These are phyloP conservation scores for Cladobotryum protrusum DNA, from an alignment of 2,329 filamentous ascomycete species.

Conservation along the genomic window DNA sequence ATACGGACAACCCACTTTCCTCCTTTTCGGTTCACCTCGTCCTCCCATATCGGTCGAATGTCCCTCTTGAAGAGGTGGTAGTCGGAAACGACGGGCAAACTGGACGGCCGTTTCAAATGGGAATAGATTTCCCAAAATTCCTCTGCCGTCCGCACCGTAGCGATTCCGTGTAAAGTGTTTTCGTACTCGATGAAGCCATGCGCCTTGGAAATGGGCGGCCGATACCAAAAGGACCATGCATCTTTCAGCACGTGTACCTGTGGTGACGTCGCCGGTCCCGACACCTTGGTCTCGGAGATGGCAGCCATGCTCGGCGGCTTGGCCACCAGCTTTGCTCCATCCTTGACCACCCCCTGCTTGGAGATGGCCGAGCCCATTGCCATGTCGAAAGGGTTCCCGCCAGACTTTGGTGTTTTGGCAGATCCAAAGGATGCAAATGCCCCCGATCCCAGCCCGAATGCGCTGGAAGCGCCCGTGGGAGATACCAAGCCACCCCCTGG, in stretches of 20 bases:
- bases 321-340: conserved; percentile 23
- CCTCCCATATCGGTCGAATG: conserved; percentile 96
- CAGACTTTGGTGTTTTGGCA: conserved; percentile 80
- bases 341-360: conserved; percentile 27
- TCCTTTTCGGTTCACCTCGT: conserved; percentile 91
- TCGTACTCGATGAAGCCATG: conserved; percentile 86
- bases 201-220: conserved; percentile 92
- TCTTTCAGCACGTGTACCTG: conserved; percentile 61
- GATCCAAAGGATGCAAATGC: conserved; percentile 87
- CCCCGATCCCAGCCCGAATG: conserved; percentile 89
- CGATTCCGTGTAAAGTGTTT: conserved; percentile 86
- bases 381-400: conserved; percentile 73
- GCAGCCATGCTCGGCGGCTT: conserved; percentile 36
- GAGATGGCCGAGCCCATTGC: conserved; percentile 45
- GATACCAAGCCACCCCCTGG: conserved; percentile 47
- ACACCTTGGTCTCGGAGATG: conserved; percentile 36
- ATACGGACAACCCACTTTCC: conserved; percentile 96
- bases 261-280: conserved; percentile 31
- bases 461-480: conserved; percentile 63
- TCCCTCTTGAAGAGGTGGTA: conserved; percentile 98
- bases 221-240: conserved; percentile 95
- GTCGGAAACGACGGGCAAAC: conserved; percentile 85
- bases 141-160: conserved; percentile 73
- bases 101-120: conserved; percentile 84
- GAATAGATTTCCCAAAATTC: conserved; percentile 87